A percentile compares a stretch with the other conserved stretches of the same genome.
phyloP scores from a whole-genome alignment of 2,329 filamentous ascomycete species.

The Cladosporium colombiae region DNA sequence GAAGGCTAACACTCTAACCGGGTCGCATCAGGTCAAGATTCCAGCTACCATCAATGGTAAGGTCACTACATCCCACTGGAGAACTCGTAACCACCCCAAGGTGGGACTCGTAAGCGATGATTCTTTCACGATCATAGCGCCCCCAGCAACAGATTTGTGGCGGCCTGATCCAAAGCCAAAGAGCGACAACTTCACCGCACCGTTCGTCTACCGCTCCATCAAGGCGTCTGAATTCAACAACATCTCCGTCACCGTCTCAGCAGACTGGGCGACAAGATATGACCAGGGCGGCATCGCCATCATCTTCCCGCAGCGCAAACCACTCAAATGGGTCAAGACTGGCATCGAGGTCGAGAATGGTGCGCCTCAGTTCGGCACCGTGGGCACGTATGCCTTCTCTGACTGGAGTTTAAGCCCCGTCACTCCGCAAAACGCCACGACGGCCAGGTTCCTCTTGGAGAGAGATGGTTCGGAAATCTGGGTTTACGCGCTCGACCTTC shows the following conservation, averaged over 20 bases:
- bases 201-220: constrained; percentile 29
- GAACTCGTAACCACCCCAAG: not conserved
- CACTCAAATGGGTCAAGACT: constrained; percentile 68
- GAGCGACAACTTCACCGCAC: constrained; percentile 54
- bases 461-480: constrained; percentile 61
- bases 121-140: constrained; percentile 56
- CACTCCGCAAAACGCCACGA: constrained; percentile 26
- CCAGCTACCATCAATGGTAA: not conserved
- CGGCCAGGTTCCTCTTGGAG: constrained; percentile 25
- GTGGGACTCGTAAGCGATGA: not conserved
- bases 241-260: constrained; percentile 62
- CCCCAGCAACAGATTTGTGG: constrained; percentile 72
- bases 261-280: constrained; percentile 61
- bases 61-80: not conserved
- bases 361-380: constrained; percentile 65
- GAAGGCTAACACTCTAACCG: not conserved
- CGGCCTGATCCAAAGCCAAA: constrained; percentile 56
- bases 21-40: not conserved
- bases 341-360: constrained; percentile 72
- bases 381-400: constrained; percentile 70
- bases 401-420: constrained; percentile 72
- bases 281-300: constrained; percentile 66
- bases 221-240: constrained; percentile 56
- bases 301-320: constrained; percentile 26
- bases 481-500: constrained; percentile 57